These are phyloP conservation scores for Phytophthora macrochlamydospora DNA, from an alignment of 352 stramenopile species.

Conservation along the genomic window DNA sequence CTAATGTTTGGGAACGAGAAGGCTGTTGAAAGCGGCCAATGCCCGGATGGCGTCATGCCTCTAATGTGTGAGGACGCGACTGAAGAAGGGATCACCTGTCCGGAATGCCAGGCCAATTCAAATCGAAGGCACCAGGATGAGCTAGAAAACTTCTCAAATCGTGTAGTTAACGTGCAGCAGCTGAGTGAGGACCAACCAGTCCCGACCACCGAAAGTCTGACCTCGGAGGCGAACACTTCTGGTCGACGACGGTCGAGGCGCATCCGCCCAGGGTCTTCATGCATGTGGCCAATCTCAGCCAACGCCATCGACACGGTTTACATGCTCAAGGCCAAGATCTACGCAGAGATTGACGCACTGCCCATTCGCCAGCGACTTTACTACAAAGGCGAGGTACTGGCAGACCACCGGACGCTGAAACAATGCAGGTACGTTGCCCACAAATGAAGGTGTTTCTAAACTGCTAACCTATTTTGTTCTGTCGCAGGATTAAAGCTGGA, in stretches of 20 bases:
- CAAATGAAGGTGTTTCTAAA: background rate
- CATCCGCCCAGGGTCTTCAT: constrained; percentile 55
- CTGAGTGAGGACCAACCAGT: constrained; percentile 61
- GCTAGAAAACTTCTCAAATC: constrained; percentile 69
- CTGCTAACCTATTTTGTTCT: constrained; percentile 6
- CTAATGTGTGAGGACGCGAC: constrained; percentile 37
- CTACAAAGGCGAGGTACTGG: constrained; percentile 61
- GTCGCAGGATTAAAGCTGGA: constrained; percentile 68
- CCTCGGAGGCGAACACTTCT: constrained; percentile 38
- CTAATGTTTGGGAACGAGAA: constrained; percentile 37
- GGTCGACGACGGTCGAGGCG: constrained; percentile 69
- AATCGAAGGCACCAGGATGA: constrained; percentile 49
- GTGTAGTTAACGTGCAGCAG: constrained; percentile 65
- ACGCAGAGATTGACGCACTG: constrained; percentile 65
- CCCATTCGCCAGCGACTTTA: constrained; percentile 77
- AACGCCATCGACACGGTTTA: constrained; percentile 76
- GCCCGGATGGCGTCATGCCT: constrained; percentile 32
- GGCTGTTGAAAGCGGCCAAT: constrained; percentile 17
- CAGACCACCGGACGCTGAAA: constrained; percentile 64
- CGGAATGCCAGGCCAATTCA: constrained; percentile 51
- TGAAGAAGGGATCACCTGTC: constrained; percentile 41
- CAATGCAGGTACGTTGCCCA: constrained; percentile 54
- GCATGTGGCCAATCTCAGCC: constrained; percentile 52
- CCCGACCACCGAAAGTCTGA: constrained; percentile 47
- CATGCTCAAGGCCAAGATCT: constrained; percentile 81